Conservation (phyloP, 768 basidiomycete species). For the Tulasnella sp. region DNA sequence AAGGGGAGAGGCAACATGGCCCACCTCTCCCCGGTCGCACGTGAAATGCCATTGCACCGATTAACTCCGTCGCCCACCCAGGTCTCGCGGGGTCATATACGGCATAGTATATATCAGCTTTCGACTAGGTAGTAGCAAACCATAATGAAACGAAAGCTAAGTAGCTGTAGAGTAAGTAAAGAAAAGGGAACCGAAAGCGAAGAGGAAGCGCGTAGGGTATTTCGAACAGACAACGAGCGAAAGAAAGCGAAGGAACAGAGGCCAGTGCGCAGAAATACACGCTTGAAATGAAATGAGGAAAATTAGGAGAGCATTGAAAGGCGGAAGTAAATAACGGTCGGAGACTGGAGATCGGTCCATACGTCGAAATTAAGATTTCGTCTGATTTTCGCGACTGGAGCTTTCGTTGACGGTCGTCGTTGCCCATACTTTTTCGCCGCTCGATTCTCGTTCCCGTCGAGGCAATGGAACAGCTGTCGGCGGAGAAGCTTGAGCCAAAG, state of each 20-base stretch:
- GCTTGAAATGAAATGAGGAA: background rate
- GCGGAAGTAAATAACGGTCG: background rate
- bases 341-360: background rate
- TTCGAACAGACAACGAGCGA: background rate
- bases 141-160: background rate
- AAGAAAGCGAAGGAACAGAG: background rate
- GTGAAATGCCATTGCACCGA: background rate
- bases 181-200: background rate
- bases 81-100: background rate
- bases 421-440: constrained; percentile 4
- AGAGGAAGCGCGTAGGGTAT: background rate
- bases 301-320: background rate
- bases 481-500: background rate
- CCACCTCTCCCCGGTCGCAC: background rate
- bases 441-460: background rate
- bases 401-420: background rate
- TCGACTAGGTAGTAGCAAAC: background rate
- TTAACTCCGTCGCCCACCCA: background rate
- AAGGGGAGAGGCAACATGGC: background rate
- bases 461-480: background rate
- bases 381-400: background rate
- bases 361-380: background rate
- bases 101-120: background rate
- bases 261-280: background rate
- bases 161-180: background rate